Base-by-base conservation (phyloP, 2,329 filamentous ascomycete genomes). In the Paecilomyces sp. region DNA sequence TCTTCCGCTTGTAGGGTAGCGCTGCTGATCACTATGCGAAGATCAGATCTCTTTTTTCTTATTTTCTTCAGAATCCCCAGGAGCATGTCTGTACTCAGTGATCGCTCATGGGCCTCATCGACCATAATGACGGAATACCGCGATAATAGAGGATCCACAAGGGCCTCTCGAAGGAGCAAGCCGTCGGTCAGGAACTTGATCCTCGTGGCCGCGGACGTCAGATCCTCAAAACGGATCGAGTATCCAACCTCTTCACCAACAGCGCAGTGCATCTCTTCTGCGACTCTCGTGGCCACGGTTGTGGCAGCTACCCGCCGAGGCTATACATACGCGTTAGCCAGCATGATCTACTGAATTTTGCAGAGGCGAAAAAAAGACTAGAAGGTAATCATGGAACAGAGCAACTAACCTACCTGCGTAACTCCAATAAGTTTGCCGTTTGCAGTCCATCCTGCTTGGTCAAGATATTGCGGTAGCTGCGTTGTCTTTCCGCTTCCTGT, bases 101-200 rank as follows among this genome's bases (percentile, higher is more conserved):
- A 96, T 58, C 94, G 83, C 75, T 97, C 93, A 71, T 99, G 94
- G 6, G 93, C 94, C 76, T 97, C 93, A 71, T 99, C 94, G 7
- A 99, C 89, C 91, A 99, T 97, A 67, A 99, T 91, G 53, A 96
- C 89, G 0, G 92, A 95, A 72, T 99, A 99, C 11, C 91, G 85
- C 22, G 90, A 94, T 36, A 99, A 77, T 3, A 97, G 77, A 12
- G 94, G 94, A 74, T 99, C 94, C 3, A 97, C 90, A 3, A 99
- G 82, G 30, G 93, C 94, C 76, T 99, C 94, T 68, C 93, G 83
- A 57, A 99, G 85, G 33, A 99, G 82, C 55, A 99, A 81, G 0
- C 93, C 93, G 77, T 99, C 94, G 0, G 93, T 99, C 63, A 97
- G 78, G 70, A 97, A 97, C 72, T 99, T 97, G 77, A 99, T 93